These are phyloP conservation scores for Climacium dendroides DNA, from an alignment of 225 moss, liverwort and hornwort genomes.

Conservation along the genomic window DNA sequence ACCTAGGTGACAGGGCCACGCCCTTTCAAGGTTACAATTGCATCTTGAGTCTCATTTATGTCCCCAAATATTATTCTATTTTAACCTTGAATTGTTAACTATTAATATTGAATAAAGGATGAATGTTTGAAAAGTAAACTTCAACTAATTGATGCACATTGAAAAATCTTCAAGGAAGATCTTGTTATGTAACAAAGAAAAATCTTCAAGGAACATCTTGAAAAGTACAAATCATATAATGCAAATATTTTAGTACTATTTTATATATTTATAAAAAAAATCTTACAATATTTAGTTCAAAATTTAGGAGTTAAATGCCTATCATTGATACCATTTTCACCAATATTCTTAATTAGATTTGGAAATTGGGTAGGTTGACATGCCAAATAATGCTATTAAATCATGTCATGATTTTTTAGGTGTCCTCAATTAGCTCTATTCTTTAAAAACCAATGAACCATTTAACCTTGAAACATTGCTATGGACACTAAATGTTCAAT, in stretches of 20 bases:
- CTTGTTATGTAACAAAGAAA: no score
- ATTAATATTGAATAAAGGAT: no score
- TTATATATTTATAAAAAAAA: no score
- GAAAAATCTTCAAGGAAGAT: neutral
- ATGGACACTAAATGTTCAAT: neutral
- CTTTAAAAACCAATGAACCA: neutral
- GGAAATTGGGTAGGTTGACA: neutral
- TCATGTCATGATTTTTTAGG: rapidly evolving
- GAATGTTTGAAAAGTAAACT: neutral
- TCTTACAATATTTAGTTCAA: neutral
- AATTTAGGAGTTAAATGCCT: neutral
- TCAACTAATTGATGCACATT: neutral
- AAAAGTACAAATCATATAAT: no score
- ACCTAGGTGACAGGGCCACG: rapidly evolving
- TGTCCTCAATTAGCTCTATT: neutral
- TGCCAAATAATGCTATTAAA: no score
- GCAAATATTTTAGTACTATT: neutral
- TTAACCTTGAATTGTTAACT: no score
- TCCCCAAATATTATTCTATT: neutral
- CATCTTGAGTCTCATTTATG: rapidly evolving
- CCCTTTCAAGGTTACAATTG: neutral
- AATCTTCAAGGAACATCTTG: neutral
- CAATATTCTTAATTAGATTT: neutral
- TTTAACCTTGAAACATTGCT: rapidly evolving
- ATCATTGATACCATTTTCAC: neutral